A percentile compares a stretch with the other conserved stretches of the same genome.
Evolutionary conservation across 2,329 filamentous ascomycete species (phyloP).

Genomic region (Alternaria tenuissima): DNA sequence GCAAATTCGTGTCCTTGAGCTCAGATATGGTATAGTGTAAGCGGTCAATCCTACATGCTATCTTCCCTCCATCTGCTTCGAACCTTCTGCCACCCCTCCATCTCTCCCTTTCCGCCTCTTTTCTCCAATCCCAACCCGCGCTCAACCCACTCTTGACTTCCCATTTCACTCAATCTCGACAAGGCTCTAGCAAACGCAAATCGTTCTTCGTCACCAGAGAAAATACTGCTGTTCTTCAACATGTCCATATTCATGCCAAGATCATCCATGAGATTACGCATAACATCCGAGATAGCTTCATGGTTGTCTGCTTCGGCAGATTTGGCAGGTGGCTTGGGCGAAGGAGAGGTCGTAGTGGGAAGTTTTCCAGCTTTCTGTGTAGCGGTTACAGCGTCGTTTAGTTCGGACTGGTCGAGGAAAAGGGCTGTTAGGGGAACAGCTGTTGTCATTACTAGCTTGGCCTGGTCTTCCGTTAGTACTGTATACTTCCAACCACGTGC

Average conservation of each 20-base stretch:
- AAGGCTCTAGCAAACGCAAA: conserved; percentile 95
- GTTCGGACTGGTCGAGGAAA: conserved; percentile 73
- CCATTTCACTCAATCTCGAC: conserved; percentile 88
- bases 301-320: conserved; percentile 53
- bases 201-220: conserved; percentile 92
- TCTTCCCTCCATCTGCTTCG: conserved; percentile 70
- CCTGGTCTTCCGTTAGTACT: conserved; percentile 59
- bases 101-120: conserved; percentile 70
- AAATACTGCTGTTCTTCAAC: conserved; percentile 85
- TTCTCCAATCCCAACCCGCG: conserved; percentile 71
- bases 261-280: conserved; percentile 87
- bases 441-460: conserved; percentile 94
- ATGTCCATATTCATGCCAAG: conserved; percentile 83
- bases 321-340: background rate
- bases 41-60: conserved; percentile 29
- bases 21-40: background rate
- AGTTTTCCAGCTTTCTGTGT: conserved; percentile 50
- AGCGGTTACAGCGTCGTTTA: conserved; percentile 56
- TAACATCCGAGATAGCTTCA: conserved; percentile 69
- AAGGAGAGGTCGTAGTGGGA: conserved; percentile 44
- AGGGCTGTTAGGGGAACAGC: conserved; percentile 84
- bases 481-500: background rate
- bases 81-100: conserved; percentile 70
- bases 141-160: conserved; percentile 93
- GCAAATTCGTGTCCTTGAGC: background rate